Evolutionary conservation across 78 protist species (phyloP).

Genomic region (Tieghemostelium lacteum): DNA sequence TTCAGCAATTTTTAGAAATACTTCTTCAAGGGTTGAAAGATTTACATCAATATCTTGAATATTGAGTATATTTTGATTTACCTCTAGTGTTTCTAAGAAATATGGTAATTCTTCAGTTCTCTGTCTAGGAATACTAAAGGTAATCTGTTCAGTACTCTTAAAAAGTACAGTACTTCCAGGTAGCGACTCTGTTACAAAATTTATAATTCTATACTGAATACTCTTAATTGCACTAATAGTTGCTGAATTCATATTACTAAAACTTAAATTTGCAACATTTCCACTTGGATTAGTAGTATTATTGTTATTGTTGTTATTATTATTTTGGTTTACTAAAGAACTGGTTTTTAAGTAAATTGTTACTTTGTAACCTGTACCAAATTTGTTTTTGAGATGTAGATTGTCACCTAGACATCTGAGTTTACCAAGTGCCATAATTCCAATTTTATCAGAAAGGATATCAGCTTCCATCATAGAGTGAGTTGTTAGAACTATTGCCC

Average conservation of each 20-base stretch:
- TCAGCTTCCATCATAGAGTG: slow-evolving; percentile 96
- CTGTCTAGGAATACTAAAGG: slow-evolving; percentile 11
- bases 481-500: slow-evolving; percentile 84
- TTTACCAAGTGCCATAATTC: slow-evolving; percentile 90
- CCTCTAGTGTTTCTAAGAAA: slow-evolving; percentile 36
- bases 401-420: slow-evolving; percentile 82
- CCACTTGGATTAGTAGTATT: too few relatives aligned
- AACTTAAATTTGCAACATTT: background rate
- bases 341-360: background rate
- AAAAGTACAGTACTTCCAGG: slow-evolving; percentile 2
- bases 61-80: slow-evolving; percentile 9
- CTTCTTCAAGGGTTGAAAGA: slow-evolving; percentile 53
- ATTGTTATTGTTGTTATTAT: background rate
- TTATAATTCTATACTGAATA: background rate
- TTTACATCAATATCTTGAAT: slow-evolving; percentile 29
- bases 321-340: too few relatives aligned
- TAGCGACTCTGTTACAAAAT: background rate
- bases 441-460: slow-evolving; percentile 91
- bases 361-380: slow-evolving; percentile 92
- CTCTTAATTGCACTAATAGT: background rate
- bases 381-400: slow-evolving; percentile 81
- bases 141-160: slow-evolving; percentile 12
- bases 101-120: slow-evolving; percentile 24
- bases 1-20: slow-evolving; percentile 45
- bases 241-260: too few relatives aligned